Percentiles rank a stretch among this genome's conserved stretches.
These are phyloP conservation scores for Pyrenophora tritici-repentis DNA, from an alignment of 2,329 filamentous ascomycete species.

Conservation along the genomic window DNA sequence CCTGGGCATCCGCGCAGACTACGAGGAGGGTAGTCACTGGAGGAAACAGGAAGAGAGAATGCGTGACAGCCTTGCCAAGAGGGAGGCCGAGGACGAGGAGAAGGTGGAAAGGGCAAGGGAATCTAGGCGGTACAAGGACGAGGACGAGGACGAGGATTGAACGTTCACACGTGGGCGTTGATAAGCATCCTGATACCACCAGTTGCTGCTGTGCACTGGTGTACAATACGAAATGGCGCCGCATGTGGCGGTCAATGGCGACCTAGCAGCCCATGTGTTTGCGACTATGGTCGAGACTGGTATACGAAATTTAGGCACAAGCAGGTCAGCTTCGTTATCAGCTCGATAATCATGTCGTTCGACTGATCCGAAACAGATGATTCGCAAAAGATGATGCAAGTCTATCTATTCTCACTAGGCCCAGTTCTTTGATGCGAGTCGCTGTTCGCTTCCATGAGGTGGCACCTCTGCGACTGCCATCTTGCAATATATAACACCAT, in stretches of 20 bases:
- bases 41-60: slow-evolving; percentile 76
- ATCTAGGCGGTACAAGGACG: slow-evolving; percentile 30
- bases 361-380: not conserved
- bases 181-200: not conserved
- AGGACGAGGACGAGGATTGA: slow-evolving; percentile 40
- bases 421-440: not conserved
- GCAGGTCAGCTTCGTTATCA: slow-evolving; percentile 1
- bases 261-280: not conserved
- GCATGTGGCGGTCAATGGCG: not conserved
- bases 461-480: not conserved
- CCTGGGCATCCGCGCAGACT: slow-evolving; percentile 82
- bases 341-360: not conserved
- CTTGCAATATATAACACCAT: not conserved
- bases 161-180: not conserved
- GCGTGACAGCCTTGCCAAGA: slow-evolving; percentile 51
- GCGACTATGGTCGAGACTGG: not conserved
- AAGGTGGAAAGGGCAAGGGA: slow-evolving; percentile 31
- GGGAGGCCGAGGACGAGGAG: slow-evolving; percentile 44
- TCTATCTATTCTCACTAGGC: not conserved
- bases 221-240: not conserved
- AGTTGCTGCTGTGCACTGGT: not conserved
- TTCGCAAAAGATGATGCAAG: not conserved
- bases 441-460: not conserved
- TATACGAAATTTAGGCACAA: slow-evolving; percentile 1
- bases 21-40: slow-evolving; percentile 87